Evolutionary conservation across 2,329 filamentous ascomycete species (phyloP), one percentile per base, ranked within the genome.

Genomic region (Trichoderma harzianum): DNA sequence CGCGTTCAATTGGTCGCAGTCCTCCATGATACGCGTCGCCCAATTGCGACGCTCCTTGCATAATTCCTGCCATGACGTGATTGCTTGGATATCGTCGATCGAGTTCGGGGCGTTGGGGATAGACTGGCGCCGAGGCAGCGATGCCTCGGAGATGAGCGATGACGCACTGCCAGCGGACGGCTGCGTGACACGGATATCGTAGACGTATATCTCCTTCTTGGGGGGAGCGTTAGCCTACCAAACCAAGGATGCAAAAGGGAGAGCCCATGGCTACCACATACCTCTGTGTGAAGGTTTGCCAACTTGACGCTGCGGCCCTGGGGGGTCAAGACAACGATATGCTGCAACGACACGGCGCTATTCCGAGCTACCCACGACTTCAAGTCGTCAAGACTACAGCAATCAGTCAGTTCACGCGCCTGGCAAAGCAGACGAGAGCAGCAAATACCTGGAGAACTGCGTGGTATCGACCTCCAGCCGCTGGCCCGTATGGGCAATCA

Each of bases 401-500:
- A 78, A 51, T 39, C 30, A 34, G 30, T 62, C 34, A 43, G 28
- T 26, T 34, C 21, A 60, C 5, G 11, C 36, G 6, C 51, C 34
- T 73, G 72, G 70, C 43, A 60, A 30, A 73, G 73, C 51, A 65
- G 30, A 24, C 61, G 21, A 36, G 67, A 61, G 36, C 16, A 71
- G 14, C 72, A 24, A 90, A 77, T 85, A 94, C 92, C 91, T 92
- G 77, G 88, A 86, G 82, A 95, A 92, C 79, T 90, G 89, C 75
- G 90, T 87, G 76, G 91, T 89, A 84, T 97, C 93, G 81, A 93
- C 88, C 81, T 91, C 87, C 80, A 97, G 88, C 84, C 92, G 91
- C 86, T 94, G 91, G 86, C 95, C 95, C 83, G 93, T 94, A 85
- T 97, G 95, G 87, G 94, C 94, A 80, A 97, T 91, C 86, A 94